Base-by-base conservation (phyloP, 345 rosid species). In the Cardamine resedifolia region DNA sequence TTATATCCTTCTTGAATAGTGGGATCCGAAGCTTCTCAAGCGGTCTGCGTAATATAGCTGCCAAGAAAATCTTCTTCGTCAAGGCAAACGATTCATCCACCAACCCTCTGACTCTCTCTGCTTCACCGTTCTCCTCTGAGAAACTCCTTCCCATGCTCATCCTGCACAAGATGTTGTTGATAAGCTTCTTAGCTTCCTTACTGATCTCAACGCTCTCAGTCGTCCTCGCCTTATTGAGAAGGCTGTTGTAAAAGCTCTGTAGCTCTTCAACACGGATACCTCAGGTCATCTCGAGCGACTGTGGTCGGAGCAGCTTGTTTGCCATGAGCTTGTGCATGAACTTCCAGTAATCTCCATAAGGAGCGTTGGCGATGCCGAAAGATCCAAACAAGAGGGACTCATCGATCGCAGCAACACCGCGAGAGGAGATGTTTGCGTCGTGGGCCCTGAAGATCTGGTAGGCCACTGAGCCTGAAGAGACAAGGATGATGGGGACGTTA, bases 1-100 rank as follows among this genome's bases (percentile, higher is more conserved):
- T 75, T 2, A 86, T 71, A 78, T 83, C 81, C 70, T 74, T 87
- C 68, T 60, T 41, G 21, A 77, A 81, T 0, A 91, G 88, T n/a
- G 83, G 81, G 23, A 70, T 47, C 2, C 74, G 3, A 2, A 70
- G 23, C 36, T 48, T 65, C 31, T 65, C 8, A 12, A 65, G 58
- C 4, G 20, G 12, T 87, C 4, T 53, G 14, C 45, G 58, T 1
- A 70, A 3, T 3, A 23, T n/a, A 3, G 18, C 1, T 21, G 59
- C 66, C 2, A 47, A 7, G 4, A 58, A 58, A 2, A 70, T 0
- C 20, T 70, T 70, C 66, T 31, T 59, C 0, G 34, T 6, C 38
- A 70, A 45, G 36, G 28, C 1, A n/a, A 0, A 3, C 0, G 58
- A 23, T n/a, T 65, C 45, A 2, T 6, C 2, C 1, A 65, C 65